A percentile compares a stretch with the other conserved stretches of the same genome.
These are phyloP conservation scores for Talinum fruticosum DNA, from an alignment of 148 eudicot species.

Conservation along the genomic window DNA sequence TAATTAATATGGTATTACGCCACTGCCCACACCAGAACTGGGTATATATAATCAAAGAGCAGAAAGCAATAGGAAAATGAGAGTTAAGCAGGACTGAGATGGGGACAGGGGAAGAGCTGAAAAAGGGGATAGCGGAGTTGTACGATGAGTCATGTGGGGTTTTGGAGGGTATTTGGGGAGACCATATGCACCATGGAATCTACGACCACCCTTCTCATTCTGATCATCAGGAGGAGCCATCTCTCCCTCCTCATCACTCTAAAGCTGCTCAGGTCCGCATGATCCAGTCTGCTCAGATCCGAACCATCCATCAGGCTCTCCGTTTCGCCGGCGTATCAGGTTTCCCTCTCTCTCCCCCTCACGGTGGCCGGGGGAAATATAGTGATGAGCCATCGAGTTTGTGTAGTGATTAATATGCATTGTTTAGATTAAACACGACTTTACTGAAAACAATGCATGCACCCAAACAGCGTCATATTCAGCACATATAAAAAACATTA, in stretches of 20 bases:
- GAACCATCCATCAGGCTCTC: slow-evolving; percentile 90
- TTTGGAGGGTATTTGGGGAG: slow-evolving; percentile 96
- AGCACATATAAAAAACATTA: too few relatives aligned
- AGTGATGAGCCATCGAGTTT: too few relatives aligned
- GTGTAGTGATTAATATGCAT: too few relatives aligned
- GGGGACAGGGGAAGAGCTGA: slow-evolving; percentile 26
- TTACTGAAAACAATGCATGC: too few relatives aligned
- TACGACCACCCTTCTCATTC: slow-evolving; percentile 41
- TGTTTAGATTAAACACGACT: too few relatives aligned
- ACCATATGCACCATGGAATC: slow-evolving; percentile 90
- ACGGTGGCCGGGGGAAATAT: too few relatives aligned
- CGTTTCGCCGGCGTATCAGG: slow-evolving; percentile 65
- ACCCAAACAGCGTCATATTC: too few relatives aligned
- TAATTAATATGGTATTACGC: too few relatives aligned
- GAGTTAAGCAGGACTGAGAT: background rate
- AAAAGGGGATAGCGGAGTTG: slow-evolving; percentile 76
- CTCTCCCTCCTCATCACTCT: slow-evolving; percentile 49
- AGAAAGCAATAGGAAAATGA: background rate
- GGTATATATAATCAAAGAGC: too few relatives aligned
- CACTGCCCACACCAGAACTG: too few relatives aligned
- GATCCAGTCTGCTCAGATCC: slow-evolving; percentile 95
- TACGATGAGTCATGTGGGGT: slow-evolving; percentile 82
- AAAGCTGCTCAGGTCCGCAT: slow-evolving; percentile 91
- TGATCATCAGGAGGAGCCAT: slow-evolving; percentile 15
- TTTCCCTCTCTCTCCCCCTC: slow-evolving; percentile 7